Evolutionary conservation across 2,329 filamentous ascomycete species (phyloP), one percentile per base, ranked within the genome.

Genomic region (Alternaria alternata): DNA sequence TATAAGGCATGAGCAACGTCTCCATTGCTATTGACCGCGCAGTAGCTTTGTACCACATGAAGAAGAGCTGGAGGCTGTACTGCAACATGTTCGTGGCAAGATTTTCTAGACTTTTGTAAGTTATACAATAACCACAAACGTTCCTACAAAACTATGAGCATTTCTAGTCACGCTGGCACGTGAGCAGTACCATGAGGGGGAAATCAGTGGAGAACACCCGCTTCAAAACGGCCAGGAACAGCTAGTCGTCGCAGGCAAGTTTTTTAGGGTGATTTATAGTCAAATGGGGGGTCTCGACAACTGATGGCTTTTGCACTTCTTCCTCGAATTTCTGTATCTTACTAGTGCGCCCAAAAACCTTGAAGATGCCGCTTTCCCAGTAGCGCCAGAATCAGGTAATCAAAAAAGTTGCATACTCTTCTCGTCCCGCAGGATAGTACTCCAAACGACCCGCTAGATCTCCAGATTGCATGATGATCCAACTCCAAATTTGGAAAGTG

Each of bases 301-400:
- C 7, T n/a, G 30, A 36, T 7, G 5, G 30, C 46, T 48, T 16
- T 48, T 48, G 46, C 36, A 30, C 24, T 32, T 42, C 28, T 12
- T 43, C 18, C 26, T 18, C 14, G 18, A 43, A 41, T 53, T 30
- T 26, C 32, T 16, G 38, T 30, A 39, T 18, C 16, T 44, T 57
- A 47, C 54, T 22, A 47, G n/a, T 47, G 41, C 48, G 34, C 26
- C 43, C 22, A 38, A 54, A 30, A 43, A 34, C 22, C 49, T n/a
- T 28, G 49, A 43, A 47, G 39, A 47, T 34, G 18, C 20, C 12
- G 36, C 44, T 61, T 39, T 44, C 44, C 49, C 49, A 4, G 20
- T 47, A 61, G 57, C 61, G 61, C 57, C 61, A 20, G 16, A 34
- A 52, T 36, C 18, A 59, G 26, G 26, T 44, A 24, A 44, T 24